These are phyloP conservation scores for Euphrasia confusa DNA, from an alignment of 257 asterid genomes.

Conservation along the genomic window DNA sequence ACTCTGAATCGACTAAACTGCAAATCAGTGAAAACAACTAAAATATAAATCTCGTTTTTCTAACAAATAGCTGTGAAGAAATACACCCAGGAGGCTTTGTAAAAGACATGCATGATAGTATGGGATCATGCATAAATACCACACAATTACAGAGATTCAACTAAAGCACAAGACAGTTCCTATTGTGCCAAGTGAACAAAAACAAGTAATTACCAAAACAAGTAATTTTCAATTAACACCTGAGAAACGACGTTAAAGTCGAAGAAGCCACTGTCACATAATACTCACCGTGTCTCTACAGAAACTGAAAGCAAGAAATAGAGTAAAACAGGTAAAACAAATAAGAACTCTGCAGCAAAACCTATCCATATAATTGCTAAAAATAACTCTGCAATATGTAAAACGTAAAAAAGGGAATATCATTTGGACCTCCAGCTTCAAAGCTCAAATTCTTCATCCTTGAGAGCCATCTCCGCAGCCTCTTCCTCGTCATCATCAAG, in stretches of 20 bases:
- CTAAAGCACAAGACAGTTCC: too few relatives aligned
- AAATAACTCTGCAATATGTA: conserved; percentile 33
- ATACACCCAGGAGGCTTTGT: neutral
- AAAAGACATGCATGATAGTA: too few relatives aligned
- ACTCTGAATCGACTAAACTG: too few relatives aligned
- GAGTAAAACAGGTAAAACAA: conserved; percentile 27
- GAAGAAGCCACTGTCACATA: conserved; percentile 22
- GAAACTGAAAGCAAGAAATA: conserved; percentile 17
- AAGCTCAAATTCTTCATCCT: conserved; percentile 89
- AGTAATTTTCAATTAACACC: neutral
- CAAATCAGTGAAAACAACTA: too few relatives aligned
- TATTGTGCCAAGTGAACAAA: neutral
- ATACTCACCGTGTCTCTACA: conserved; percentile 26
- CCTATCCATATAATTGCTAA: conserved; percentile 30
- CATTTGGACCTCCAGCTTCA: conserved; percentile 38
- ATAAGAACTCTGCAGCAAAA: conserved; percentile 29
- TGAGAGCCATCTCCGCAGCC: conserved; percentile 86
- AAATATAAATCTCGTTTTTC: too few relatives aligned
- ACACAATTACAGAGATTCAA: neutral
- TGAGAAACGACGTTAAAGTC: conserved; percentile 15
- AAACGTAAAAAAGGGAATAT: conserved; percentile 30
- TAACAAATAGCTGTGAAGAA: neutral
- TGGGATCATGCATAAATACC: neutral
- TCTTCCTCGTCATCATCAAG: conserved; percentile 90
- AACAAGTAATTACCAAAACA: conserved; percentile 1